Base-by-base conservation (phyloP, 768 basidiomycete genomes). In the Paxillus ammoniavirescens region DNA sequence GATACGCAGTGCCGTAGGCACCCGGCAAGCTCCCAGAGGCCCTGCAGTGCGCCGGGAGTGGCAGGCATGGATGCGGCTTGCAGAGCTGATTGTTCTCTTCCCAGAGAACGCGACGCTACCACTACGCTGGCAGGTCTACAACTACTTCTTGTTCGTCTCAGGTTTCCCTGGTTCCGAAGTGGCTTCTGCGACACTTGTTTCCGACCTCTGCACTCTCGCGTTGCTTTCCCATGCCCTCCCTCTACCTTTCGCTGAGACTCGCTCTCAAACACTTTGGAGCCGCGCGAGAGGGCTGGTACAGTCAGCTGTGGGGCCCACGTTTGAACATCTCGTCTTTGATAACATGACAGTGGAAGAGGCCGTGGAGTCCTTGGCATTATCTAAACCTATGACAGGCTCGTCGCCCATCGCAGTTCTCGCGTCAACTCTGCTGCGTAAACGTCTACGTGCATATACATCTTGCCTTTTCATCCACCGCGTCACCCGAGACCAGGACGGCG, bases 141-240 rank as follows among this genome's bases (percentile, higher is more conserved):
- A 78, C 59, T 69, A 75, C 53, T 75, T 85, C 58, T 74, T 77
- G 4, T 72, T 71, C 37, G 28, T 31, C 10, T 18, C 51, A 5
- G 46, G 55, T 2, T 35, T 57, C 14, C 15, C 38, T 23, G 40
- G 42, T 17, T 42, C n/a, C 35, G 52, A 57, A 35, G 21, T 5
- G 28, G 53, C 42, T 9, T 72, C 73, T 47, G 65, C 71, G 26
- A 67, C 74, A 0, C 69, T 76, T 2, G 69, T 81, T 3, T 71
- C 73, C 14, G 80, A 86, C 49, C 68, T 84, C 18, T 75, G 76
- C 5, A 86, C 86, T 0, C 75, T 86, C 26, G 80, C 87, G 0
- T 71, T 89, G 17, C 73, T 83, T 41, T 65, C 82, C 12, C 73
- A 74, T n/a, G 72, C 76, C 12, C 58, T 83, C 55, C 75, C 61